Conservation (phyloP, 305 asterid genomes). For the Fraxinus paxiana region DNA sequence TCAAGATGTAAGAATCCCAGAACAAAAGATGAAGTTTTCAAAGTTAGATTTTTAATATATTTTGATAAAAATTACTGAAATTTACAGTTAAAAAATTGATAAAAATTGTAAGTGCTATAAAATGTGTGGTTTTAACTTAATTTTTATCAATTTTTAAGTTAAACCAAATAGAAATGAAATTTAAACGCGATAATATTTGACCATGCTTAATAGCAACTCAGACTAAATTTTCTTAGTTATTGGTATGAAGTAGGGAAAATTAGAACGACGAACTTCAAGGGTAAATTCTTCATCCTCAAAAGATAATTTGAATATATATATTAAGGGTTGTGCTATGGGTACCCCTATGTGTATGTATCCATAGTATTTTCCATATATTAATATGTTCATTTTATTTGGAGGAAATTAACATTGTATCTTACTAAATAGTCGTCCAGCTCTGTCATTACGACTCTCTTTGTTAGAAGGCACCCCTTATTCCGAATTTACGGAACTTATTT, state of each 20-base stretch:
- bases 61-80: no score
- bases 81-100: no score
- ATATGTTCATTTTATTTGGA: not conserved
- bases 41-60: no score
- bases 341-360: no score
- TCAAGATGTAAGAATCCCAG: not conserved
- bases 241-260: not conserved
- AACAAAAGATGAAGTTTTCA: not conserved
- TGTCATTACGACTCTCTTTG: not conserved
- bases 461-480: not conserved
- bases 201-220: not conserved
- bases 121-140: no score
- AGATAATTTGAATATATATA: not conserved
- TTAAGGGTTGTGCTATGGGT: no score
- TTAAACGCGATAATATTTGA: not conserved
- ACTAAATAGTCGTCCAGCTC: not conserved
- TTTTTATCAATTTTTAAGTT: no score
- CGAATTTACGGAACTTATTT: not conserved
- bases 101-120: no score
- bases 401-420: not conserved
- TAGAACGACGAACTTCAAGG: not conserved
- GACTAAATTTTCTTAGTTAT: not conserved
- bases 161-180: not conserved
- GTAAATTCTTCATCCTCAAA: not conserved
- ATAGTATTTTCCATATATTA: no score